Percentiles rank a stretch among this genome's conserved stretches.
phyloP scores from a whole-genome alignment of 805 yeast genomes.

The Spencermartinsiella europaea region DNA sequence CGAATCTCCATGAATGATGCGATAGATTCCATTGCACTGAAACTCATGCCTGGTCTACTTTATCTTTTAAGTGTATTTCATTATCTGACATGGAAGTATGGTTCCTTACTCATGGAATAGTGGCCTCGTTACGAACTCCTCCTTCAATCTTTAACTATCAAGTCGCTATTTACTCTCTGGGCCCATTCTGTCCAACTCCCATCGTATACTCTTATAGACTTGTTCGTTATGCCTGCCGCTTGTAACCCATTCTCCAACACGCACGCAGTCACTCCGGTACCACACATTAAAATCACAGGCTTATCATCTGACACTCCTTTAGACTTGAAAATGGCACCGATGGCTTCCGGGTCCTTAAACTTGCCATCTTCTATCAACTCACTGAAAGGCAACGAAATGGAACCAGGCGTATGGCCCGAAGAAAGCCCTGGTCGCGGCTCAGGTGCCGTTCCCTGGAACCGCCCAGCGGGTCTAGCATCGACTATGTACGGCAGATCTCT shows the following conservation, averaged over 20 bases:
- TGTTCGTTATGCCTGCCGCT: conserved; percentile 37
- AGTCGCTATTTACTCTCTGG: conserved; percentile 55
- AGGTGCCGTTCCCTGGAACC: conserved; percentile 75
- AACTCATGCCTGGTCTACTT: neutral
- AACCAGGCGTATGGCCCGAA: conserved; percentile 85
- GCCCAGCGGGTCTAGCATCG: conserved; percentile 75
- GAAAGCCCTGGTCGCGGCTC: conserved; percentile 88
- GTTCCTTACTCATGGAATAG: too few relatives aligned
- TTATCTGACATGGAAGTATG: too few relatives aligned
- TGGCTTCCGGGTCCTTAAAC: conserved; percentile 44
- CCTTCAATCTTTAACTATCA: conserved; percentile 41
- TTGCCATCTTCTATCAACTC: conserved; percentile 48
- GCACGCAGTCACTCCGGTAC: conserved; percentile 95
- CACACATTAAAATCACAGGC: conserved; percentile 85
- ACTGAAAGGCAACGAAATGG: conserved; percentile 69
- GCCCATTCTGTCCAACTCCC: conserved; percentile 74
- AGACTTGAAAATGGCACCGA: conserved; percentile 44
- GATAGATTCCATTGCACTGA: neutral
- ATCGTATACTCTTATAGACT: conserved; percentile 50
- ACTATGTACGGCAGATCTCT: conserved; percentile 40
- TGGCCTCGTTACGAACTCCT: neutral
- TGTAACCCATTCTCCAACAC: conserved; percentile 73
- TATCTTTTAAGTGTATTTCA: neutral
- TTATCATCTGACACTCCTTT: conserved; percentile 38
- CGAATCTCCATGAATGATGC: neutral